Conservation (phyloP, 441 rosid genomes). For the Aleurites moluccanus region DNA sequence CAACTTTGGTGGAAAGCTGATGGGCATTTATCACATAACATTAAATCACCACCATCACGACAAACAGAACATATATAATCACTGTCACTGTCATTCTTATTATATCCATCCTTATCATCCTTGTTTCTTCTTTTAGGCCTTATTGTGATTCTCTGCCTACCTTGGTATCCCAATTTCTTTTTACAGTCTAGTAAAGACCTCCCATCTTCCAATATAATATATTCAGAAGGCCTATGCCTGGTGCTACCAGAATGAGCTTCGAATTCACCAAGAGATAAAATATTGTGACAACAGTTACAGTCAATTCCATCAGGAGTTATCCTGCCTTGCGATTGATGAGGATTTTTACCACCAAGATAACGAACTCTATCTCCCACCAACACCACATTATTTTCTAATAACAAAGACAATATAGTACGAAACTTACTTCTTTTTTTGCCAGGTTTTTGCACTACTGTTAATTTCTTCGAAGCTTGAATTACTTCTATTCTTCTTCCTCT, state of each 20-base stretch:
- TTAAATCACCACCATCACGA: conserved; percentile 50
- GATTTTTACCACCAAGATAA: conserved; percentile 32
- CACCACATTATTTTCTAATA: conserved; percentile 42
- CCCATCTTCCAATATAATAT: conserved; percentile 66
- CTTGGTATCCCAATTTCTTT: conserved; percentile 32
- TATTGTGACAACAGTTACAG: conserved; percentile 59
- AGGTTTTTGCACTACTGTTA: neutral
- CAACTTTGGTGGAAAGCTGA: conserved; percentile 56
- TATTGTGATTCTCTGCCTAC: conserved; percentile 1
- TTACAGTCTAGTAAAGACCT: conserved; percentile 67
- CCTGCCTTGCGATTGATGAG: conserved; percentile 41
- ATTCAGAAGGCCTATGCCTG: conserved; percentile 45
- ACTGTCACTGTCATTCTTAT: neutral
- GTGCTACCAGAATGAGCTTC: conserved; percentile 49
- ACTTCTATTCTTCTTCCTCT: neutral
- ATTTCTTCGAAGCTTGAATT: neutral
- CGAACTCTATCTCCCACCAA: conserved; percentile 48
- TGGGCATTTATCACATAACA: conserved; percentile 65
- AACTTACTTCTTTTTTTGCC: neutral
- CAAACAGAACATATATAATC: conserved; percentile 56
- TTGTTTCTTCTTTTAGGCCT: neutral
- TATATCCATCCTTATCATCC: neutral
- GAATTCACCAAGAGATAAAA: conserved; percentile 42
- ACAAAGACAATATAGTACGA: conserved; percentile 33
- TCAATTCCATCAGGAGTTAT: conserved; percentile 58